Evolutionary conservation across 192 early-diverging fungal genomes (phyloP).

Genomic region (Coemansia sp.): DNA sequence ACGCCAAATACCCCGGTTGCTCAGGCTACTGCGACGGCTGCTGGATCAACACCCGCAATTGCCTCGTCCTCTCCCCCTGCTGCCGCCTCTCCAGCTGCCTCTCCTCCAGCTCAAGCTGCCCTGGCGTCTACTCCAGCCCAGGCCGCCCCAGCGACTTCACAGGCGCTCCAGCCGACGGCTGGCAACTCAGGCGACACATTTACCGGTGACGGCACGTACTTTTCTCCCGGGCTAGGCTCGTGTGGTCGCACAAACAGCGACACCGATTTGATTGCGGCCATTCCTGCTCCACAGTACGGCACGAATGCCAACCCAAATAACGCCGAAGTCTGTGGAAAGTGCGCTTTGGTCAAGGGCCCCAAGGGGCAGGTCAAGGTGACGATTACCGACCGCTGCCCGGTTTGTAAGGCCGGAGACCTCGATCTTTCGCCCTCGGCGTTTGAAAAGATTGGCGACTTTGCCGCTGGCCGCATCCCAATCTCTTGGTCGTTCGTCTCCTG

Average conservation of each 20-base stretch:
- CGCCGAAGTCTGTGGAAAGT: conserved; percentile 53
- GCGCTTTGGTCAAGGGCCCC: conserved; percentile 45
- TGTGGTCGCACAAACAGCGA: conserved; percentile 54
- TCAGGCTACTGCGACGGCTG: neutral
- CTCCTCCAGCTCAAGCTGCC: neutral
- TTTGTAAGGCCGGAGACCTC: conserved; percentile 51
- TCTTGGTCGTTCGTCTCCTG: conserved; percentile 53
- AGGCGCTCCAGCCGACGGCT: neutral
- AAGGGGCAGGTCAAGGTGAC: conserved; percentile 53
- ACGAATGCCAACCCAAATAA: conserved; percentile 49
- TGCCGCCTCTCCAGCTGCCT: neutral
- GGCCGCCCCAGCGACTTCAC: neutral
- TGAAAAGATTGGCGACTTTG: conserved; percentile 52
- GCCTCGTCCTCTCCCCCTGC: neutral
- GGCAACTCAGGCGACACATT: conserved; percentile 16
- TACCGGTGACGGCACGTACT: conserved; percentile 60
- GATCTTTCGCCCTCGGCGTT: conserved; percentile 57
- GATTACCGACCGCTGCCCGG: conserved; percentile 56
- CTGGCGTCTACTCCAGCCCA: neutral
- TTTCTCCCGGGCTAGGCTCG: conserved; percentile 54
- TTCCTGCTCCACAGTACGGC: conserved; percentile 58
- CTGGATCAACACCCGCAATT: neutral
- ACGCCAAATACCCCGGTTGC: neutral
- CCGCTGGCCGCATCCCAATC: conserved; percentile 53
- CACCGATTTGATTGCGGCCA: conserved; percentile 54